Evolutionary conservation across 75 land plant species (phyloP), one percentile per base, ranked within the genome.

Genomic region (Pinus tabuliformis): DNA sequence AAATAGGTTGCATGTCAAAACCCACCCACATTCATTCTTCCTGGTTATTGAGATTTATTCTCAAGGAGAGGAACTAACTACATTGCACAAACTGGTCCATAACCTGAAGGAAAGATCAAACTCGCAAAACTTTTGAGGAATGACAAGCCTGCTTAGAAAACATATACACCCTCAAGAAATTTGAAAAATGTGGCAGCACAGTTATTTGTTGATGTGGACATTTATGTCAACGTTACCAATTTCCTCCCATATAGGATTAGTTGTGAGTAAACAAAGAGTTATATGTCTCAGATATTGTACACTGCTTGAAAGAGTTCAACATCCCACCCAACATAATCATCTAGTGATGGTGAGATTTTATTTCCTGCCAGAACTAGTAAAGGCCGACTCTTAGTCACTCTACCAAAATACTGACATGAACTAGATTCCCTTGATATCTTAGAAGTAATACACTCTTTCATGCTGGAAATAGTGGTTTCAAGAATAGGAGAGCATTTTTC

Each of bases 181-280:
- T 49, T 49, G 54, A 49, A 49, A 39, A 49, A 49, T 49, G 54
- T 49, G 54, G 13, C 54, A 9, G 13, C 54, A 11, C 54, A 49
- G 11, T 49, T 49, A 49, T 49, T 49, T 49, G 54, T 49, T 49
- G 54, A 49, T 11, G 12, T 49, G 54, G 12, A 49, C 54, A 49
- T 49, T 49, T 49, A 49, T 49, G 54, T 11, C 54, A 49, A 11
- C 54, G 9, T 49, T 11, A 49, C 54, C 52, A 68, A 39, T 21
- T 68, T 42, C 72, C 72, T 42, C 42, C 68, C 17, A 37, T 68
- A 39, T 68, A 68, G 42, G 72, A 45, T 64, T 64, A 64, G 68
- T 18, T 64, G 49, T 68, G 72, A 39, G 54, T 20, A 68, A 68
- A n/a, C 49, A 42, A 13, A 68, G 72, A 68, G 72, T 68, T 68